A percentile compares a stretch with the other conserved stretches of the same genome.
phyloP scores from a whole-genome alignment of 75 land plant genomes.

The Selaginella tamariscina region DNA sequence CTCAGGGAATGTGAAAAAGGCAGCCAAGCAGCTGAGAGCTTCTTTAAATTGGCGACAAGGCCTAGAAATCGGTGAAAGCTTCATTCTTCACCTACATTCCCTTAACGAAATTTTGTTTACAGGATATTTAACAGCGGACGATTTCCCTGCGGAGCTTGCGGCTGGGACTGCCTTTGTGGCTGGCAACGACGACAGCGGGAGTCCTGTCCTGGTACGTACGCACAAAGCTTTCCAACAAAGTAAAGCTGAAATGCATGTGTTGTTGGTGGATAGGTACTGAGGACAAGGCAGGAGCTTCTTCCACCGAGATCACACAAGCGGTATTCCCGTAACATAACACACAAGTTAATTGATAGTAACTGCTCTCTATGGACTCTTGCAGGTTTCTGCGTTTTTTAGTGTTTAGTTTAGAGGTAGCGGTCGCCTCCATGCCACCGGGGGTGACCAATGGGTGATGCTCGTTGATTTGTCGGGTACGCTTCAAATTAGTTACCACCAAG shows the following conservation, averaged over 20 bases:
- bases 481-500: background rate
- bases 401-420: conserved; percentile 87
- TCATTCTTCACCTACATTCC: conserved; percentile 4
- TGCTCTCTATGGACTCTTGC: background rate
- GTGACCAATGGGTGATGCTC: conserved; percentile 63
- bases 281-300: conserved; percentile 71
- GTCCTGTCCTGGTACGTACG: conserved; percentile 62
- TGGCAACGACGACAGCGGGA: conserved; percentile 63
- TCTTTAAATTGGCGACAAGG: conserved; percentile 75
- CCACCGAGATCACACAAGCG: conserved; percentile 64
- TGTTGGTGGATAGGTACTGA: conserved; percentile 56
- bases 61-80: conserved; percentile 46
- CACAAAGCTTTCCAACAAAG: too few relatives aligned
- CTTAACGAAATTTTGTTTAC: conserved; percentile 13
- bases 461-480: conserved; percentile 44
- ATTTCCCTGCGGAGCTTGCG: conserved; percentile 76
- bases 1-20: conserved; percentile 66
- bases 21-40: conserved; percentile 67
- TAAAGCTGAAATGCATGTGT: too few relatives aligned
- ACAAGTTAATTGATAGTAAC: background rate
- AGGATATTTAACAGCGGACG: conserved; percentile 87
- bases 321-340: conserved; percentile 38
- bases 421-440: conserved; percentile 53
- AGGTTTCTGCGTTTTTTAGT: conserved; percentile 60
- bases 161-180: conserved; percentile 77